These are phyloP conservation scores for Escallonia rubra DNA, from an alignment of 129 eudicot species.

Conservation along the genomic window DNA sequence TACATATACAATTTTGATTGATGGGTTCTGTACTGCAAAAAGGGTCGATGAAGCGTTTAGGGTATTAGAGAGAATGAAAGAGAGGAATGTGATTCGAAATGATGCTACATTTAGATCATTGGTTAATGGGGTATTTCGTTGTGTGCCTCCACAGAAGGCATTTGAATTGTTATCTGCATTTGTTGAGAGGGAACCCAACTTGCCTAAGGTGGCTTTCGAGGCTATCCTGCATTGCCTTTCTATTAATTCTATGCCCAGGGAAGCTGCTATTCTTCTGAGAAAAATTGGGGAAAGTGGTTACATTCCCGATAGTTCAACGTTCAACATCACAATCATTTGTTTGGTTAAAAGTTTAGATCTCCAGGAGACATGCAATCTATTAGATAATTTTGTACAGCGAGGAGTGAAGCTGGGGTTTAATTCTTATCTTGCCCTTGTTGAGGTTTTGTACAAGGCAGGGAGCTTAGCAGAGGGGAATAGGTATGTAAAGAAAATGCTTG, in stretches of 20 bases:
- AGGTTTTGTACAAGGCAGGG: constrained; percentile 49
- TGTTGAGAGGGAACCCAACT: constrained; percentile 39
- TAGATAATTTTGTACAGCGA: constrained; percentile 40
- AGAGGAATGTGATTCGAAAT: constrained; percentile 62
- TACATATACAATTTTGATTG: constrained; percentile 78
- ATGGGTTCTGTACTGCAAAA: constrained; percentile 82
- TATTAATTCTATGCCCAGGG: constrained; percentile 35
- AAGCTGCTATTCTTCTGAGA: constrained; percentile 51
- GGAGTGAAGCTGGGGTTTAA: constrained; percentile 50
- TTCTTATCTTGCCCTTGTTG: constrained; percentile 59
- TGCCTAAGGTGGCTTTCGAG: constrained; percentile 58
- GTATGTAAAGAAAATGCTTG: constrained; percentile 43
- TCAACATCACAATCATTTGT: constrained; percentile 53
- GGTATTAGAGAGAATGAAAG: constrained; percentile 67
- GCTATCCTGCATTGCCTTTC: constrained; percentile 51
- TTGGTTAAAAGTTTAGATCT: constrained; percentile 63
- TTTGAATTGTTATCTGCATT: constrained; percentile 42
- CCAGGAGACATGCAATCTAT: constrained; percentile 51
- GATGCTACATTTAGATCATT: constrained; percentile 89
- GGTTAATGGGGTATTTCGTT: constrained; percentile 78
- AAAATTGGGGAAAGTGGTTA: constrained; percentile 55
- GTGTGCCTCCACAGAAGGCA: constrained; percentile 43
- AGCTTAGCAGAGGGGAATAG: constrained; percentile 39
- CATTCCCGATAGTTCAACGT: constrained; percentile 43
- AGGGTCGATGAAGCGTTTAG: constrained; percentile 67